Evolutionary conservation across 768 basidiomycete species (phyloP).

Genomic region (Rhodosporidiobolus odoratus): DNA sequence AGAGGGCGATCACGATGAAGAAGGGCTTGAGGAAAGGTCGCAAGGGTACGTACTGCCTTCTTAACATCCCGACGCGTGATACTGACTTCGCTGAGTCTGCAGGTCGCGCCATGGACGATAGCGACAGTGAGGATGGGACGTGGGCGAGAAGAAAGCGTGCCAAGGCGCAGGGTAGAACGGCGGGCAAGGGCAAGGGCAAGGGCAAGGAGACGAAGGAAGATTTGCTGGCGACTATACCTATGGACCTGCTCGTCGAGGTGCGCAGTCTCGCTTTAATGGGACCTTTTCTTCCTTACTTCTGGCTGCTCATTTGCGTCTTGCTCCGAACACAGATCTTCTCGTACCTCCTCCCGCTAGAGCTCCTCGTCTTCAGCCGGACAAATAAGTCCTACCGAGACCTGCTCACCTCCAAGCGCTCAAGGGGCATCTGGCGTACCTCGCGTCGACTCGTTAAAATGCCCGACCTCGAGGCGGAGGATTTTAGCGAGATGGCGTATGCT

Average conservation of each 20-base stretch:
- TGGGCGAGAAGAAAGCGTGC: background rate
- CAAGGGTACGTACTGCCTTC: background rate
- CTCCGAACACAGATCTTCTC: background rate
- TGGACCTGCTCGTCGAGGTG: background rate
- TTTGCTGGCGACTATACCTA: background rate
- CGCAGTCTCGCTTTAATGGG: background rate
- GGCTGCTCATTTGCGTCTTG: background rate
- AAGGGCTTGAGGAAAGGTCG: background rate
- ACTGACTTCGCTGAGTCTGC: background rate
- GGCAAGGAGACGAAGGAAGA: background rate
- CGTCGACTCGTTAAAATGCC: background rate
- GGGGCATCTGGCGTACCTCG: background rate
- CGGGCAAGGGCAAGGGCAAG: background rate
- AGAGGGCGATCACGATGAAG: background rate
- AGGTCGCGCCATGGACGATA: background rate
- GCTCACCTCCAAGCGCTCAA: background rate
- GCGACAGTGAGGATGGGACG: background rate
- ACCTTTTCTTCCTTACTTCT: too few relatives aligned
- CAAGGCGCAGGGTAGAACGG: background rate
- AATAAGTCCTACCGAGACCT: background rate
- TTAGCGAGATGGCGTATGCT: slow-evolving; percentile 1
- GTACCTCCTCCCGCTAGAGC: background rate
- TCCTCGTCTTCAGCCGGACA: background rate
- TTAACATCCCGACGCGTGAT: background rate
- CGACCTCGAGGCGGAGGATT: background rate